A percentile compares a stretch with the other conserved stretches of the same genome.
Evolutionary conservation across 257 asterid species (phyloP).

Genomic region (Solanum corneliomulleri): DNA sequence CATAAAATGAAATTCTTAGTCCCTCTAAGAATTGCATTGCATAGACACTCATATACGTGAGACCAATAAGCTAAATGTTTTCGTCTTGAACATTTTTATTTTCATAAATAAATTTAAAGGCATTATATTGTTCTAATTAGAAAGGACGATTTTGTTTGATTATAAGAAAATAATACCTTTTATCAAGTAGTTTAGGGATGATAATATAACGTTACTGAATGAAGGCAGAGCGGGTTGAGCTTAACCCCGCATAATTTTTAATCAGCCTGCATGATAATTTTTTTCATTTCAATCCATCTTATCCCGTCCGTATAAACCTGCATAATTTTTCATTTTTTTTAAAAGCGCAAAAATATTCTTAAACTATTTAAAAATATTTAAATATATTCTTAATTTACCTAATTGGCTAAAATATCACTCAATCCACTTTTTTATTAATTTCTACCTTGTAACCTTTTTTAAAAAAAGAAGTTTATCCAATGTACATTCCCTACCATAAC

Average conservation of each 20-base stretch:
- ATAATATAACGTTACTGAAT: no score
- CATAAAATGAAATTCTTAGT: not conserved
- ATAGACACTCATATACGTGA: no score
- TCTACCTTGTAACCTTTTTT: no score
- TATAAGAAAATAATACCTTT: not conserved
- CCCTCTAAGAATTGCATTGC: not conserved
- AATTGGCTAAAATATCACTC: not conserved
- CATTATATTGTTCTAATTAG: not conserved
- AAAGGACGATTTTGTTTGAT: not conserved
- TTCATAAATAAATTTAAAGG: no score
- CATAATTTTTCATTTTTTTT: no score
- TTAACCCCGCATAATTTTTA: not conserved
- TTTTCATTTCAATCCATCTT: no score
- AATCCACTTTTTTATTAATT: no score
- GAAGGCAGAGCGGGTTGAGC: fast-evolving
- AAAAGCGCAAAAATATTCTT: no score
- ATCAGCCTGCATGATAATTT: not conserved
- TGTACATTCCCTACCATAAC: no score
- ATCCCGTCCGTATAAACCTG: fast-evolving
- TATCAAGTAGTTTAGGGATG: not conserved
- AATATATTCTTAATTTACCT: not conserved
- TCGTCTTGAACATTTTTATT: not conserved
- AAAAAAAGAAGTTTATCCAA: no score
- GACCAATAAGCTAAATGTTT: not conserved
- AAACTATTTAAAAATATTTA: no score